phyloP scores from a whole-genome alignment of 2,329 filamentous ascomycete species.

The Beauveria scarabaeidicola region DNA sequence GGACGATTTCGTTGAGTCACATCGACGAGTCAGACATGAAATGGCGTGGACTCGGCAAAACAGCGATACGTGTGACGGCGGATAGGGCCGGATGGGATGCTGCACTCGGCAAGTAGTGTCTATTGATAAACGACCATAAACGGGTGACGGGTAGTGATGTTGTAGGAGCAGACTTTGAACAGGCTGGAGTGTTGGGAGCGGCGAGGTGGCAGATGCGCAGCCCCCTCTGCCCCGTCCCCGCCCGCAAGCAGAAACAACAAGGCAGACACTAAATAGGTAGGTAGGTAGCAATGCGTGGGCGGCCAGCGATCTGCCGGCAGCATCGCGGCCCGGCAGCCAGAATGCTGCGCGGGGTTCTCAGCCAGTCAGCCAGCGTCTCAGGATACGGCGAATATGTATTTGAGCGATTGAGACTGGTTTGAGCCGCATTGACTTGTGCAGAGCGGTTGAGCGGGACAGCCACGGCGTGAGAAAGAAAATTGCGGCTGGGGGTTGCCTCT shows the following conservation, averaged over 20 bases:
- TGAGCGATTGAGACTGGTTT: not conserved
- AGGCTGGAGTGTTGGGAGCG: not conserved
- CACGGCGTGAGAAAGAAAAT: not conserved
- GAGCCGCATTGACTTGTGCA: not conserved
- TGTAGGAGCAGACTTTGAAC: conserved; percentile 6
- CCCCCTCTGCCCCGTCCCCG: not conserved
- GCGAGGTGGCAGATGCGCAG: conserved; percentile 3
- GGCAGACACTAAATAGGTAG: not conserved
- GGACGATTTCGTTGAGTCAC: not conserved
- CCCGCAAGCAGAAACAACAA: conserved; percentile 7
- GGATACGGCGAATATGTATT: conserved; percentile 1
- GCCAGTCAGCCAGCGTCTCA: conserved; percentile 4
- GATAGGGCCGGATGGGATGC: not conserved
- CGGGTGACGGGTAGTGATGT: conserved; percentile 1
- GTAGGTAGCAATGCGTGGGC: not conserved
- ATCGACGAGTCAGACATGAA: not conserved
- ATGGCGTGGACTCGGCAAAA: not conserved
- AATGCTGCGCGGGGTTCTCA: not conserved
- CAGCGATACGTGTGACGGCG: not conserved
- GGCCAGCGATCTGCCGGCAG: not conserved
- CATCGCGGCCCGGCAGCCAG: not conserved
- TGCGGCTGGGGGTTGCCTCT: conserved; percentile 4
- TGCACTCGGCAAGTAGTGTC: not conserved
- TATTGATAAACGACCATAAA: not conserved
- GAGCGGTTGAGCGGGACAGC: not conserved